Evolutionary conservation across 768 basidiomycete genomes (phyloP), one percentile per base, ranked within the genome.

Genomic region (Rhizopogon vesiculosus): DNA sequence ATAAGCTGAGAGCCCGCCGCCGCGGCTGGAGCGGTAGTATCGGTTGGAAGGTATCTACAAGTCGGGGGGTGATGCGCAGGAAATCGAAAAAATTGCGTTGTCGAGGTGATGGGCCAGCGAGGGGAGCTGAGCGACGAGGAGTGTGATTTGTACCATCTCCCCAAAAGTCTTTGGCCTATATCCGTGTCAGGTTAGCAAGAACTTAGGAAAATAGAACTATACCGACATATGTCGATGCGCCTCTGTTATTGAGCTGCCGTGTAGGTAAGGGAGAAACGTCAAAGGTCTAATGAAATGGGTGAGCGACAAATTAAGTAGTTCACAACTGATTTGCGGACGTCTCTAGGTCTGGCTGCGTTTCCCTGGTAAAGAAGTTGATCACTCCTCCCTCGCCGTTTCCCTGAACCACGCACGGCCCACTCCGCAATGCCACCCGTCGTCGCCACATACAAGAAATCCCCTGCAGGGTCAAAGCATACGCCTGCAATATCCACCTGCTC

Each of bases 351-450:
- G 13, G 12, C 42, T 15, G 22, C 22, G 22, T 22, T 22, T 22
- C 22, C 42, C 42, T 25, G 19, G 19, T 3, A 0, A 12, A 22
- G 19, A 43, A 13, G 42, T 25, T 65, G 63, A 1, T 76, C 75
- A 60, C 75, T 78, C 43, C 76, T 70, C 84, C 85, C 90, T 86
- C 87, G 90, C 51, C 80, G 74, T 75, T 86, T 88, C 59, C 86
- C 85, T 12, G 83, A 81, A 5, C 86, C 87, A 19, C 80, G 75
- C 51, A 94, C 75, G 43, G 79, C 75, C 88, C 89, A 94, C 67
- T 93, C 91, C 8, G 84, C 86, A 22, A 94, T 74, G 35, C 83
- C 83, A 56, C 75, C 67, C 56, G 79, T 78, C 53, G 82, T 81
- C 22, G 84, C 89, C 10, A 83, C 85, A 63, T 91, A 91, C 35